phyloP scores from a whole-genome alignment of 1,139 yeast genomes.

The Geotrichum bryndzae region DNA sequence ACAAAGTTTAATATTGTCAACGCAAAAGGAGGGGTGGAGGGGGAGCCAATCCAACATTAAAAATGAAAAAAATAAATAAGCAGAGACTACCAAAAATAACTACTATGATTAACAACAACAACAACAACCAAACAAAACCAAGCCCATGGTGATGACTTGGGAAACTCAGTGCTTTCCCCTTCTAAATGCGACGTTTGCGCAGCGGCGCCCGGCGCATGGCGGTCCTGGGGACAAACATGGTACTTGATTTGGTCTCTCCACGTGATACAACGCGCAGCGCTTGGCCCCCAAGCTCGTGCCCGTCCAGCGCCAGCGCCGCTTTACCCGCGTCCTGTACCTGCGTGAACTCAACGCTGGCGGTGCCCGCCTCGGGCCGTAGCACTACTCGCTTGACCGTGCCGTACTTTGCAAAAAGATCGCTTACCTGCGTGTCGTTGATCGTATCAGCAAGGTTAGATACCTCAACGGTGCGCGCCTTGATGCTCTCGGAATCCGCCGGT shows the following conservation, averaged over 20 bases:
- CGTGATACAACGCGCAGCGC: slow-evolving; percentile 25
- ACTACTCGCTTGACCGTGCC: slow-evolving; percentile 49
- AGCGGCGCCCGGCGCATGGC: background rate
- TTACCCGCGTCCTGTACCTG: slow-evolving; percentile 48
- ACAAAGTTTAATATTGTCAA: too few species aligned
- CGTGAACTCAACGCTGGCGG: slow-evolving; percentile 51
- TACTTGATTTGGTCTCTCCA: background rate
- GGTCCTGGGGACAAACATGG: background rate
- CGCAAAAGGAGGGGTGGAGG: too few species aligned
- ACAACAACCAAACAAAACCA: background rate
- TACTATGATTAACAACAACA: background rate
- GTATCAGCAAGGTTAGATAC: slow-evolving; percentile 29
- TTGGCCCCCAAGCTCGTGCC: slow-evolving; percentile 38
- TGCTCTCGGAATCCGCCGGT: slow-evolving; percentile 10
- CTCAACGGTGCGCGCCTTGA: slow-evolving; percentile 23
- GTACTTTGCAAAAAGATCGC: slow-evolving; percentile 36
- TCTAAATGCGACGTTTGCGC: background rate
- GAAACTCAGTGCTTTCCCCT: background rate
- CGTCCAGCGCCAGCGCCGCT: slow-evolving; percentile 48
- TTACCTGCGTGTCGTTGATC: slow-evolving; percentile 27
- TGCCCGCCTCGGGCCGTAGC: slow-evolving; percentile 44
- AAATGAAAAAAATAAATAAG: background rate
- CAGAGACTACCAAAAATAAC: background rate
- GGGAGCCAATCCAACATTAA: too few species aligned
- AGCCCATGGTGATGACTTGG: too few species aligned